These are phyloP conservation scores for Sherardia arvensis DNA, from an alignment of 257 asterid species.

Conservation along the genomic window DNA sequence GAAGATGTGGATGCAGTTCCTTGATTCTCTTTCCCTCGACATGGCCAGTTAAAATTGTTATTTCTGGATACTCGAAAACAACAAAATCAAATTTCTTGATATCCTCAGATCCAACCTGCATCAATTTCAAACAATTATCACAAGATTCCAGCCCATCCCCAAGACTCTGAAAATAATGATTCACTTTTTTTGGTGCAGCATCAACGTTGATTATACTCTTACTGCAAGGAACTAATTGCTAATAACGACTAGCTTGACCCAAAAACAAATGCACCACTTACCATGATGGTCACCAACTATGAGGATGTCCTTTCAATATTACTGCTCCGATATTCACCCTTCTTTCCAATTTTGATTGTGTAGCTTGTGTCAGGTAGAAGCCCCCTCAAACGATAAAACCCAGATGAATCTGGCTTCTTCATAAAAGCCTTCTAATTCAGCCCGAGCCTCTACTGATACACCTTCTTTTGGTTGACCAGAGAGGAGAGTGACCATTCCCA, in stretches of 20 bases:
- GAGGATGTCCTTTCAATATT: constrained; percentile 87
- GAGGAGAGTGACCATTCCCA: constrained; percentile 72
- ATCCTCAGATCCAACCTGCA: constrained; percentile 65
- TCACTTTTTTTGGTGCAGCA: not conserved
- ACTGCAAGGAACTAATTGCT: too few relatives aligned
- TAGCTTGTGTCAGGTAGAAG: constrained; percentile 75
- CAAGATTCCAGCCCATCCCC: not conserved
- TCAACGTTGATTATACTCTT: not conserved
- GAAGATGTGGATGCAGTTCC: constrained; percentile 58
- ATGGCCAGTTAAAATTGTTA: constrained; percentile 78
- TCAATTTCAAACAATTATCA: constrained; percentile 16
- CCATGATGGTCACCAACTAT: constrained; percentile 50
- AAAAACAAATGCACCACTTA: constrained; percentile 33
- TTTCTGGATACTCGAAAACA: constrained; percentile 79
- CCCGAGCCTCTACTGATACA: constrained; percentile 80
- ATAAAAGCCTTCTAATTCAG: constrained; percentile 77
- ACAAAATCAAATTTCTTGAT: constrained; percentile 62
- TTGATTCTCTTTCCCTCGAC: constrained; percentile 63
- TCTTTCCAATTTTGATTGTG: constrained; percentile 60
- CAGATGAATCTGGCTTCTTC: constrained; percentile 92
- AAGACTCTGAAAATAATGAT: too few relatives aligned
- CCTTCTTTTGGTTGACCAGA: constrained; percentile 94
- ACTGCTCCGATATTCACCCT: constrained; percentile 39
- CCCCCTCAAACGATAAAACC: constrained; percentile 85
- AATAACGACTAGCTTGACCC: too few relatives aligned